A percentile compares a stretch with the other conserved stretches of the same genome.
Evolutionary conservation across 2,329 filamentous ascomycete genomes (phyloP).

Genomic region (Westerdykella aurantiaca): DNA sequence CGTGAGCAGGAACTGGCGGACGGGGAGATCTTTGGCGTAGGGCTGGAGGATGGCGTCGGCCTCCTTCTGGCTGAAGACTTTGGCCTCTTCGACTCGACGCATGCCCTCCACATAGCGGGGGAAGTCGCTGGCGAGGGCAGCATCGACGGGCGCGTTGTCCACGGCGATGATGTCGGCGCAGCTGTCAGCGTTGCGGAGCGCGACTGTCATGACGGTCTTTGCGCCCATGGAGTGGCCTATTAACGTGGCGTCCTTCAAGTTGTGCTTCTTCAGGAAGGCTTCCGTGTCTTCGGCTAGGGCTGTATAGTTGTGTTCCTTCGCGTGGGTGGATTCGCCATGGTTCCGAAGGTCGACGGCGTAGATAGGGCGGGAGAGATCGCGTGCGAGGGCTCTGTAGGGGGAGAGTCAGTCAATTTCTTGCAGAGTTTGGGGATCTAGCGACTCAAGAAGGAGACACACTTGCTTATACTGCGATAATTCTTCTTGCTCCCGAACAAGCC

Average conservation of each 20-base stretch:
- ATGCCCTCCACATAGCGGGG: slow-evolving; percentile 76
- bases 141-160: slow-evolving; percentile 87
- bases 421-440: neutral
- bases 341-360: slow-evolving; percentile 88
- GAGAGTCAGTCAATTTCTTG: neutral
- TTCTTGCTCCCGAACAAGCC: slow-evolving; percentile 92
- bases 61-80: slow-evolving; percentile 63
- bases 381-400: slow-evolving; percentile 66
- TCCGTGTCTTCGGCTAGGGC: slow-evolving; percentile 79
- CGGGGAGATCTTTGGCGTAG: slow-evolving; percentile 67
- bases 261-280: slow-evolving; percentile 67
- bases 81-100: slow-evolving; percentile 67
- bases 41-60: slow-evolving; percentile 72
- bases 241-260: slow-evolving; percentile 63
- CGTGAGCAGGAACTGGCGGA: slow-evolving; percentile 87
- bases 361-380: slow-evolving; percentile 71
- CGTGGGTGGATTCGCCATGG: slow-evolving; percentile 84
- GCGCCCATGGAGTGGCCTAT: slow-evolving; percentile 98
- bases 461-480: slow-evolving; percentile 92
- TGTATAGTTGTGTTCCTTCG: slow-evolving; percentile 68
- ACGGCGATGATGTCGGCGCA: slow-evolving; percentile 72
- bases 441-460: slow-evolving; percentile 53
- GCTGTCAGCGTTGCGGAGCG: slow-evolving; percentile 61
- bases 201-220: slow-evolving; percentile 85
- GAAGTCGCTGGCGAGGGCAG: slow-evolving; percentile 68